Evolutionary conservation across 495 filamentous ascomycete genomes (phyloP).

Genomic region (Poronia punctata): DNA sequence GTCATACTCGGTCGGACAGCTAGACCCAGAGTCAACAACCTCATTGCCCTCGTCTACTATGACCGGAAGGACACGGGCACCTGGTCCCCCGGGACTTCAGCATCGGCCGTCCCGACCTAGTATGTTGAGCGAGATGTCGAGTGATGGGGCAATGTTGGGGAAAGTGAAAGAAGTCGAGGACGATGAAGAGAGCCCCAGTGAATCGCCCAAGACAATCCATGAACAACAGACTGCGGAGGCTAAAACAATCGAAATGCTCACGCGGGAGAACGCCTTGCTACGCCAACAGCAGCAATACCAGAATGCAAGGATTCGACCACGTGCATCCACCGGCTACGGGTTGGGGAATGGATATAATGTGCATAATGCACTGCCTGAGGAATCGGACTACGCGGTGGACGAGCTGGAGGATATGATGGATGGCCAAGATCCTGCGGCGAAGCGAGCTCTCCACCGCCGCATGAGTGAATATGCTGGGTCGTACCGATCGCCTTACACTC

Average conservation of each 20-base stretch:
- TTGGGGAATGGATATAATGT: constrained; percentile 52
- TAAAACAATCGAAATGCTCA: constrained; percentile 66
- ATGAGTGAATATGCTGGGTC: constrained; percentile 61
- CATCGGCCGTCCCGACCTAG: constrained; percentile 81
- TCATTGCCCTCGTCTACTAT: constrained; percentile 36
- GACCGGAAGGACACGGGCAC: constrained; percentile 46
- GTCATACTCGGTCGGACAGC: constrained; percentile 93
- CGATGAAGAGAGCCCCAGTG: constrained; percentile 60
- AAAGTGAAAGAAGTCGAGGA: constrained; percentile 80
- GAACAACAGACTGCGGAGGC: constrained; percentile 51
- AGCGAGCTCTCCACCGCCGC: constrained; percentile 46
- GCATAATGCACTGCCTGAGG: constrained; percentile 60
- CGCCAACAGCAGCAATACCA: constrained; percentile 60
- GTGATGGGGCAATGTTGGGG: constrained; percentile 61
- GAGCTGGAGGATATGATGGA: constrained; percentile 60
- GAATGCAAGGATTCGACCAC: constrained; percentile 52
- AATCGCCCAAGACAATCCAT: constrained; percentile 44
- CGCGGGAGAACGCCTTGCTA: constrained; percentile 64
- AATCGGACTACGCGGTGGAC: constrained; percentile 62
- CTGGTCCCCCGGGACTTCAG: constrained; percentile 58
- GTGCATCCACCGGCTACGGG: constrained; percentile 51
- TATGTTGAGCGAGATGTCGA: constrained; percentile 72
- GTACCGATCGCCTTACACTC: constrained; percentile 48
- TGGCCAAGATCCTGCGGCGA: constrained; percentile 44
- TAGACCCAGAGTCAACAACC: constrained; percentile 62